These are phyloP conservation scores for Skeletonema marinoi DNA, from an alignment of 108 stramenopile genomes.

Conservation along the genomic window DNA sequence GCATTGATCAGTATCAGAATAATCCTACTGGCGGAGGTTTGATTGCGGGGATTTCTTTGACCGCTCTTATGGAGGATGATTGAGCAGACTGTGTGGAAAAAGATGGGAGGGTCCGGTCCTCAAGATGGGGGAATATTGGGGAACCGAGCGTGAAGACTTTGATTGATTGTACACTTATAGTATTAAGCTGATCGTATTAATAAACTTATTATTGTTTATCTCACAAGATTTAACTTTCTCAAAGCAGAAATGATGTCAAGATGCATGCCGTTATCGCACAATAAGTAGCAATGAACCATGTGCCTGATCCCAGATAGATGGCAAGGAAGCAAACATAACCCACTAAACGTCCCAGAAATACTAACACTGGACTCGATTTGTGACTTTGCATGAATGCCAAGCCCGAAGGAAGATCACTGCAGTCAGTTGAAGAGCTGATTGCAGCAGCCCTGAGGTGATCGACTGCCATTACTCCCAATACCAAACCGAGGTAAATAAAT, in stretches of 20 bases:
- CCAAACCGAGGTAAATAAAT: neutral
- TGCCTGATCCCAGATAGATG: neutral
- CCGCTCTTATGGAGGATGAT: constrained; percentile 39
- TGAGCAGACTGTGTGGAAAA: neutral
- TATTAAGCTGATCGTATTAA: neutral
- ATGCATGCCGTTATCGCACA: neutral
- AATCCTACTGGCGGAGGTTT: constrained; percentile 20
- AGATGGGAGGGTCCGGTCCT: neutral
- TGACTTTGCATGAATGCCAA: constrained; percentile 14
- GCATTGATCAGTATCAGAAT: constrained; percentile 43
- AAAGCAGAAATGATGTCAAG: constrained; percentile 2
- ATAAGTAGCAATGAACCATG: neutral
- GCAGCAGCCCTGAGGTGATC: neutral
- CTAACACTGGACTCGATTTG: neutral
- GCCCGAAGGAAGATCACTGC: constrained; percentile 4
- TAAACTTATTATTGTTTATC: neutral
- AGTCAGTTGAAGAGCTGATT: neutral
- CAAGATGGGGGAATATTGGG: neutral
- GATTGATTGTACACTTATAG: neutral
- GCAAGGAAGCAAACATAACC: constrained; percentile 10
- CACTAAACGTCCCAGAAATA: constrained; percentile 5
- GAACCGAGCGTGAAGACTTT: neutral
- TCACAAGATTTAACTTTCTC: neutral
- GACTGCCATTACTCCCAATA: neutral
- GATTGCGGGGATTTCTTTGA: constrained; percentile 28